A percentile compares a stretch with the other conserved stretches of the same genome.
phyloP scores from a whole-genome alignment of 1,284 basidiomycete genomes.

The Microbotryum scabiosae region DNA sequence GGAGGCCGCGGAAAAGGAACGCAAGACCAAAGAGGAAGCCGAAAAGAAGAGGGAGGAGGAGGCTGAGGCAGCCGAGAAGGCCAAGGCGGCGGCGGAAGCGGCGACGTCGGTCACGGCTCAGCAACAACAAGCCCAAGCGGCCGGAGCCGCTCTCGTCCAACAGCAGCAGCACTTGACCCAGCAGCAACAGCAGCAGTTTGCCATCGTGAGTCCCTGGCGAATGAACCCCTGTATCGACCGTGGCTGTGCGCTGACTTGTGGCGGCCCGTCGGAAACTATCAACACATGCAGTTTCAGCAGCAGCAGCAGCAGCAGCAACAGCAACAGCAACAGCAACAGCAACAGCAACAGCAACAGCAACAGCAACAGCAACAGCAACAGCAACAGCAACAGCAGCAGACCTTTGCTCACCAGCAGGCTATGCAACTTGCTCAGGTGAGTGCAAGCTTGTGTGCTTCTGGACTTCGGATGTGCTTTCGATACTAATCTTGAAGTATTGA shows the following conservation, averaged over 20 bases:
- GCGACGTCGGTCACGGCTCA: no score
- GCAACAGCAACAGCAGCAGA: conserved; percentile 1
- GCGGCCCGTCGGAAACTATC: not conserved
- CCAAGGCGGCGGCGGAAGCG: no score
- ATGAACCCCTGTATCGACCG: no score
- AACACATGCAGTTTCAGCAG: not conserved
- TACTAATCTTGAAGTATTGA: no score
- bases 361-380: not conserved
- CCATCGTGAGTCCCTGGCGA: not conserved
- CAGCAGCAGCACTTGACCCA: not conserved
- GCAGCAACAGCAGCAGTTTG: not conserved
- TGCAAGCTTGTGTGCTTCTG: not conserved
- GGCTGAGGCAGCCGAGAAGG: no score
- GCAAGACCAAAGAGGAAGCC: not conserved
- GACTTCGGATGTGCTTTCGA: no score
- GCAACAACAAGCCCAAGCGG: no score
- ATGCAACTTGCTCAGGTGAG: not conserved
- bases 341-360: conserved; percentile 1
- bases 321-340: conserved; percentile 2
- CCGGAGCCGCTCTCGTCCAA: no score
- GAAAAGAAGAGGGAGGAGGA: not conserved
- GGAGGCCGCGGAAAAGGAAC: not conserved
- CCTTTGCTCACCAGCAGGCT: not conserved
- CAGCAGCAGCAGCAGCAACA: conserved; percentile 1
- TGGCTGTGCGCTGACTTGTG: no score